Conservation (phyloP, 768 basidiomycete genomes). For the Dioszegia aurantiaca region DNA sequence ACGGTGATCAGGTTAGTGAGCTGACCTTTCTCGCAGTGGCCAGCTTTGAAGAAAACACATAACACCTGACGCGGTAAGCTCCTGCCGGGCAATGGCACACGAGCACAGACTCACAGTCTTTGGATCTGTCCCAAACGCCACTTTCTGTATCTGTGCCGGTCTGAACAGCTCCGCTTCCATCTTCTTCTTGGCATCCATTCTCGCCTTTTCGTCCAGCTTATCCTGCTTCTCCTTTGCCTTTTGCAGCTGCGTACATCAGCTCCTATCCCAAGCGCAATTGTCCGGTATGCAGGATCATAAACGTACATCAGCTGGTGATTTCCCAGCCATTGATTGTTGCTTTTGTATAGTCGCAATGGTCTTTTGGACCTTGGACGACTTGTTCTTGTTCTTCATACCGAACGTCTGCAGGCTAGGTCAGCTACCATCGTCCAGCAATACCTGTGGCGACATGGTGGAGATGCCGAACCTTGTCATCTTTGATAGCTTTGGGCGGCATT, state of each 20-base stretch:
- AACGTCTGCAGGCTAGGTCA: conserved; percentile 50
- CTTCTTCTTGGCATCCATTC: conserved; percentile 49
- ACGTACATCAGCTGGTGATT: conserved; percentile 65
- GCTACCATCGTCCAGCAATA: not conserved
- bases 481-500: conserved; percentile 45
- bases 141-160: conserved; percentile 53
- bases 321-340: conserved; percentile 70
- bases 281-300: not conserved
- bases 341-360: conserved; percentile 76
- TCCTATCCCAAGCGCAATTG: not conserved
- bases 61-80: conserved; percentile 51
- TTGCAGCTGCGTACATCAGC: conserved; percentile 56
- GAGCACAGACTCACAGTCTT: conserved; percentile 4
- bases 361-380: conserved; percentile 86
- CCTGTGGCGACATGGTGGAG: not conserved
- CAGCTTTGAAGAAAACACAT: conserved; percentile 88
- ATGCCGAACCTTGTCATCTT: conserved; percentile 45
- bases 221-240: conserved; percentile 75
- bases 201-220: conserved; percentile 42
- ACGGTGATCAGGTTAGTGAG: not conserved
- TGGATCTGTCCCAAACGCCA: conserved; percentile 78
- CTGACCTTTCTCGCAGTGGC: conserved; percentile 83
- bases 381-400: conserved; percentile 58
- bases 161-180: conserved; percentile 81
- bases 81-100: not conserved